These are phyloP conservation scores for Phytophthora parvispora DNA, from an alignment of 352 stramenopile species.

Conservation along the genomic window DNA sequence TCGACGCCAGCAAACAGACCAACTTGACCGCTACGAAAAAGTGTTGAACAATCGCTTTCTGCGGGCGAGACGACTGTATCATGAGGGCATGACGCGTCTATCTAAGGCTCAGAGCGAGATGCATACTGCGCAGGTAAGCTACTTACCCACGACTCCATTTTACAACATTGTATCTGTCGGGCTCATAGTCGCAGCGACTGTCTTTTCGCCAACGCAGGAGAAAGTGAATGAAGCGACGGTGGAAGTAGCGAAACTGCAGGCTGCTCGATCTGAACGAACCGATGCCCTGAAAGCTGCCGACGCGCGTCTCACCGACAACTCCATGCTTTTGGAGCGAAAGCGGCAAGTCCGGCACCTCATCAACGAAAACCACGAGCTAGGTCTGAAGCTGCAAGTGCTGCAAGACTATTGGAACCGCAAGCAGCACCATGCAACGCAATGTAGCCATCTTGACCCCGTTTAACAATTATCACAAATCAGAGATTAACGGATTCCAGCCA, in stretches of 20 bases:
- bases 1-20: constrained; percentile 25
- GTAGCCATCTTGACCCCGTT: constrained; percentile 26
- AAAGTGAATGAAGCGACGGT: constrained; percentile 32
- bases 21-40: constrained; percentile 46
- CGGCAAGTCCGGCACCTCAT: constrained; percentile 49
- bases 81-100: constrained; percentile 36
- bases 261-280: constrained; percentile 4
- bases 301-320: constrained; percentile 46
- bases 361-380: constrained; percentile 54
- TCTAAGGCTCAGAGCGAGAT: constrained; percentile 11
- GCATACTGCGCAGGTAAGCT: constrained; percentile 27
- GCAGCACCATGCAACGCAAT: constrained; percentile 25
- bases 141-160: neutral
- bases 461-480: constrained; percentile 20
- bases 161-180: neutral
- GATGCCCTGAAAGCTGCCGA: constrained; percentile 31
- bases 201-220: constrained; percentile 10
- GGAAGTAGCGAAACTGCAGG: constrained; percentile 33
- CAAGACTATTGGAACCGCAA: constrained; percentile 47
- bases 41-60: constrained; percentile 43
- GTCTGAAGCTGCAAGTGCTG: constrained; percentile 48
- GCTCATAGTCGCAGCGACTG: neutral
- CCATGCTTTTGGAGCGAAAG: constrained; percentile 49
- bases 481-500: constrained; percentile 29
- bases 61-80: constrained; percentile 32